Percentiles rank a stretch among this genome's conserved stretches.
These are phyloP conservation scores for Cicer arietinum DNA, from an alignment of 306 rosid genomes.

Conservation along the genomic window DNA sequence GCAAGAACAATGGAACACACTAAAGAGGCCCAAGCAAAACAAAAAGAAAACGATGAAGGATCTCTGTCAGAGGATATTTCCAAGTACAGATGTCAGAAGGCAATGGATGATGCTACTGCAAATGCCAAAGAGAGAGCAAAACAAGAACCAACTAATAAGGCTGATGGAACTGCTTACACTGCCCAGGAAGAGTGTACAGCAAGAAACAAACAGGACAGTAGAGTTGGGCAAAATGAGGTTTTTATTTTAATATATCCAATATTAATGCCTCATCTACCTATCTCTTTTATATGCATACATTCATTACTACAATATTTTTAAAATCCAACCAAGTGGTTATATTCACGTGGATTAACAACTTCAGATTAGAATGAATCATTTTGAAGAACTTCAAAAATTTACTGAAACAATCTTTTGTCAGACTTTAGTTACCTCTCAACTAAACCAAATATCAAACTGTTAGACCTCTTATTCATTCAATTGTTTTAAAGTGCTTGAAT, in stretches of 20 bases:
- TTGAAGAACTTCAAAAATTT: no score
- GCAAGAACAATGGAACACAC: slow-evolving; percentile 3
- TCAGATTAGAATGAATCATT: no score
- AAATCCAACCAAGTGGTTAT: no score
- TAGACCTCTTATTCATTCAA: no score
- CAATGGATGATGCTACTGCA: slow-evolving; percentile 51
- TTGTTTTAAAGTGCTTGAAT: no score
- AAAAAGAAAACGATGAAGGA: background rate
- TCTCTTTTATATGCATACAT: background rate
- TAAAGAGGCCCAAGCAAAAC: background rate
- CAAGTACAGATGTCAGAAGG: slow-evolving; percentile 51
- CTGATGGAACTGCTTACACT: no score
- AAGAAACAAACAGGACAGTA: slow-evolving; percentile 38
- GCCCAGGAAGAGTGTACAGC: slow-evolving; percentile 36
- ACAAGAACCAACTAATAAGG: slow-evolving; percentile 55
- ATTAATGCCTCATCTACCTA: background rate
- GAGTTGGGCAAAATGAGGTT: slow-evolving; percentile 41
- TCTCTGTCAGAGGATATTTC: slow-evolving; percentile 55
- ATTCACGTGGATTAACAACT: no score
- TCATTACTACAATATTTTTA: background rate
- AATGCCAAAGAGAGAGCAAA: slow-evolving; percentile 58
- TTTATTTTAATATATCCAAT: background rate
- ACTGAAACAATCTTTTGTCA: no score
- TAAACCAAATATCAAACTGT: no score
- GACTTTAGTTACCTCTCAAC: no score